These are phyloP conservation scores for Schrenkiella parvula DNA, from an alignment of 345 rosid species.

Conservation along the genomic window DNA sequence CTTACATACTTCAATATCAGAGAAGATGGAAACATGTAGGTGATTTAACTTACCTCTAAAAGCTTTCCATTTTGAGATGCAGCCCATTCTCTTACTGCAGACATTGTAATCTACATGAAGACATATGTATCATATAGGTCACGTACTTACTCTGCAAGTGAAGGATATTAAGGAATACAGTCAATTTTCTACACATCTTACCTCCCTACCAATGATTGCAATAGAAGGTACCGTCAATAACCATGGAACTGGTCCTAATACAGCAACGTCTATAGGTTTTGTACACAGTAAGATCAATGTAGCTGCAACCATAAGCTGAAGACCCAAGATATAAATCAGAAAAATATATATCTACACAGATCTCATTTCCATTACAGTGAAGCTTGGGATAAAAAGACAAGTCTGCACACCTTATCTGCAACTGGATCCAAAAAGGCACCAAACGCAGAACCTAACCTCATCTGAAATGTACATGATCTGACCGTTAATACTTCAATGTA, in stretches of 20 bases:
- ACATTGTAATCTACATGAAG: conserved; percentile 79
- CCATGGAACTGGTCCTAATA: conserved; percentile 70
- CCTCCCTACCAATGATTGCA: conserved; percentile 97
- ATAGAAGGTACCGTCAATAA: conserved; percentile 78
- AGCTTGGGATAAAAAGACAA: neutral
- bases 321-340: conserved; percentile 10
- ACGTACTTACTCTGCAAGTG: neutral
- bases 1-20: neutral
- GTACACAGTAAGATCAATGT: conserved; percentile 86
- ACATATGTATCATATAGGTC: neutral
- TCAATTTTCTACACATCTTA: conserved; percentile 22
- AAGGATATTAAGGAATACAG: neutral
- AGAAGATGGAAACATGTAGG: neutral
- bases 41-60: conserved; percentile 53
- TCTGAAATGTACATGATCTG: conserved; percentile 44
- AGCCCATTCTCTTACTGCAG: conserved; percentile 99
- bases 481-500: neutral
- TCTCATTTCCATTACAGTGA: neutral
- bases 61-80: conserved; percentile 84
- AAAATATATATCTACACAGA: conserved; percentile 16
- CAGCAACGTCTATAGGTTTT: conserved; percentile 55
- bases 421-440: conserved; percentile 99
- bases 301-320: conserved; percentile 96
- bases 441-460: conserved; percentile 74
- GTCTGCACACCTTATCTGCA: conserved; percentile 89